These are phyloP conservation scores for Aspergillus viridinutans DNA, from an alignment of 2,329 filamentous ascomycete genomes.

Conservation along the genomic window DNA sequence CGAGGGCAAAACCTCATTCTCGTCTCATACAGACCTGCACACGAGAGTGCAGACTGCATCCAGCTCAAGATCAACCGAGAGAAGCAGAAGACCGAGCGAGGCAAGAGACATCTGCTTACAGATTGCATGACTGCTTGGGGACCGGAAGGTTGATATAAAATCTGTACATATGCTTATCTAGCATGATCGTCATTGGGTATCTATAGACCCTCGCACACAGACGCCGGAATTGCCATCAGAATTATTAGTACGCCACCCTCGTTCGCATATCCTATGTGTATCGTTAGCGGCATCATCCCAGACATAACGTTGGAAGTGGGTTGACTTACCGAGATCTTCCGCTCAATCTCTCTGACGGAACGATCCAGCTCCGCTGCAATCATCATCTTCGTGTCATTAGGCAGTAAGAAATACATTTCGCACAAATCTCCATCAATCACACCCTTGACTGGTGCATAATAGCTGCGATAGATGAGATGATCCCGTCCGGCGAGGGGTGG, in stretches of 20 bases:
- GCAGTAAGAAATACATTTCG: constrained; percentile 79
- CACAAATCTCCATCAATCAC: constrained; percentile 96
- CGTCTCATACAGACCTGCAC: constrained; percentile 41
- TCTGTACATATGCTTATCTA: constrained; percentile 12
- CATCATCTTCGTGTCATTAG: constrained; percentile 87
- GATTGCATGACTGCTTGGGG: not conserved
- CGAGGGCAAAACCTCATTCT: constrained; percentile 37
- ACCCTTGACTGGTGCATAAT: constrained; percentile 94
- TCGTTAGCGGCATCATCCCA: constrained; percentile 12
- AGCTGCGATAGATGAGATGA: constrained; percentile 91
- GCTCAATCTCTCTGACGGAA: constrained; percentile 86
- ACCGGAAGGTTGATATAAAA: constrained; percentile 2
- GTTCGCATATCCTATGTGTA: constrained; percentile 52
- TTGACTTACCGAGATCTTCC: constrained; percentile 72
- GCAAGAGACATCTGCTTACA: constrained; percentile 40
- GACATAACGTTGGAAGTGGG: not conserved
- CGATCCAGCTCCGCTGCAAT: constrained; percentile 91
- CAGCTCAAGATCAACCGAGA: constrained; percentile 39
- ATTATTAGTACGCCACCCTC: constrained; percentile 51
- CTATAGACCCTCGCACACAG: constrained; percentile 20
- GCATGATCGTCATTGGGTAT: constrained; percentile 20
- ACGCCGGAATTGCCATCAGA: constrained; percentile 21
- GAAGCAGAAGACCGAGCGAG: constrained; percentile 46
- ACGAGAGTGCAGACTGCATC: constrained; percentile 28
- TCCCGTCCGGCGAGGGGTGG: constrained; percentile 86